These are phyloP conservation scores for Whalleya microplaca DNA, from an alignment of 2,329 filamentous ascomycete genomes.

Conservation along the genomic window DNA sequence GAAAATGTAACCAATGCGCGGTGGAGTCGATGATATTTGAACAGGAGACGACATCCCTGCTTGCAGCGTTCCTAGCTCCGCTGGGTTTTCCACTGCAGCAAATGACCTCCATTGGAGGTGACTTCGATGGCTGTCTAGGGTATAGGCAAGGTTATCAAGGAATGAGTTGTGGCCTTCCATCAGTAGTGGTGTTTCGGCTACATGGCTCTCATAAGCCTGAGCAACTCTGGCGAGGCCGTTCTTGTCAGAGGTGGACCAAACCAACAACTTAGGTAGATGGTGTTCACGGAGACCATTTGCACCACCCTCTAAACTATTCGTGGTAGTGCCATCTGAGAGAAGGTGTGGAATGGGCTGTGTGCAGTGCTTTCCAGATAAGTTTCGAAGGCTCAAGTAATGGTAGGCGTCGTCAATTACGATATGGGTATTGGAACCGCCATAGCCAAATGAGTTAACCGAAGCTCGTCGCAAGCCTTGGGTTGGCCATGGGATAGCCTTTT, in stretches of 20 bases:
- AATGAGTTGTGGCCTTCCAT: background rate
- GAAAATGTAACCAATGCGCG: constrained; percentile 37
- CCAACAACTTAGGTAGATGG: constrained; percentile 5
- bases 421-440: constrained; percentile 34
- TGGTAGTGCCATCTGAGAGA: too few relatives aligned
- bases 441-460: constrained; percentile 36
- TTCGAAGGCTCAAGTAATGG: constrained; percentile 20
- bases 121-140: constrained; percentile 16
- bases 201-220: background rate
- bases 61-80: constrained; percentile 9
- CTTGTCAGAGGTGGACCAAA: constrained; percentile 8
- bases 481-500: constrained; percentile 30
- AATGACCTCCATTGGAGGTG: constrained; percentile 19
- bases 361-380: constrained; percentile 3
- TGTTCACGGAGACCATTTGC: too few relatives aligned
- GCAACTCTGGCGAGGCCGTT: constrained; percentile 1
- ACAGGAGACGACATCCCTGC: constrained; percentile 9
- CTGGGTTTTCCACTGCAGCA: constrained; percentile 12
- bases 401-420: constrained; percentile 32
- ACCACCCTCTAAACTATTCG: too few relatives aligned
- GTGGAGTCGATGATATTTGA: constrained; percentile 13
- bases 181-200: background rate
- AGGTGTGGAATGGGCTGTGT: too few relatives aligned
- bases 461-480: constrained; percentile 40
- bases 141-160: constrained; percentile 23